phyloP scores from a whole-genome alignment of 2,329 filamentous ascomycete genomes.

The Hyphodiscus sp. region DNA sequence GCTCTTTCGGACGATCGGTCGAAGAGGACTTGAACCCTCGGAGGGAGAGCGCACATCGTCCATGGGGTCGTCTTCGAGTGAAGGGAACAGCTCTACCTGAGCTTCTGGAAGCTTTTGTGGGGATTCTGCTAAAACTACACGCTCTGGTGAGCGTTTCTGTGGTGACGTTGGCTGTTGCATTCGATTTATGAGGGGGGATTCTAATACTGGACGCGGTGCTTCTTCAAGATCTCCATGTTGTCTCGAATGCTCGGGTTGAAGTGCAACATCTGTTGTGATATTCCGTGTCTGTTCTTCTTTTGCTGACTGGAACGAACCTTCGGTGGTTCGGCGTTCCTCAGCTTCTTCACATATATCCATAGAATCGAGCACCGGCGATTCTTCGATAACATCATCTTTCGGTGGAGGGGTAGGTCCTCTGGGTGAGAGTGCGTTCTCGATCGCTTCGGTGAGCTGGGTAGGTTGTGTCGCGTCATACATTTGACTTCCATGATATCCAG shows the following conservation, averaged over 20 bases:
- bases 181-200: constrained; percentile 21
- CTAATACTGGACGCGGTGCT: constrained; percentile 3
- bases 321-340: constrained; percentile 22
- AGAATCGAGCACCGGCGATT: constrained; percentile 9
- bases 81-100: constrained; percentile 7
- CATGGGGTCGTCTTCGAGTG: constrained; percentile 26
- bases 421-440: neutral
- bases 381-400: neutral
- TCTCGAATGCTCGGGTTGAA: constrained; percentile 4
- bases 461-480: constrained; percentile 13
- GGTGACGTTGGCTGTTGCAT: constrained; percentile 12
- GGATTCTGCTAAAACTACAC: constrained; percentile 6
- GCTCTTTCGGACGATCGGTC: constrained; percentile 78
- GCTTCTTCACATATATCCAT: constrained; percentile 15
- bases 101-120: constrained; percentile 5
- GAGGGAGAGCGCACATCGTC: constrained; percentile 56
- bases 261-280: constrained; percentile 5
- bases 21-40: constrained; percentile 66
- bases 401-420: constrained; percentile 2
- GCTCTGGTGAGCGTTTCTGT: constrained; percentile 17
- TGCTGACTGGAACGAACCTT: constrained; percentile 36
- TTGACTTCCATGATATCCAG: constrained; percentile 67
- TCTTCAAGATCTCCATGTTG: constrained; percentile 1
- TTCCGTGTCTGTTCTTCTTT: constrained; percentile 38
- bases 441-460: constrained; percentile 14